phyloP scores from a whole-genome alignment of 2,329 filamentous ascomycete species.

The Penicillium nordicum region DNA sequence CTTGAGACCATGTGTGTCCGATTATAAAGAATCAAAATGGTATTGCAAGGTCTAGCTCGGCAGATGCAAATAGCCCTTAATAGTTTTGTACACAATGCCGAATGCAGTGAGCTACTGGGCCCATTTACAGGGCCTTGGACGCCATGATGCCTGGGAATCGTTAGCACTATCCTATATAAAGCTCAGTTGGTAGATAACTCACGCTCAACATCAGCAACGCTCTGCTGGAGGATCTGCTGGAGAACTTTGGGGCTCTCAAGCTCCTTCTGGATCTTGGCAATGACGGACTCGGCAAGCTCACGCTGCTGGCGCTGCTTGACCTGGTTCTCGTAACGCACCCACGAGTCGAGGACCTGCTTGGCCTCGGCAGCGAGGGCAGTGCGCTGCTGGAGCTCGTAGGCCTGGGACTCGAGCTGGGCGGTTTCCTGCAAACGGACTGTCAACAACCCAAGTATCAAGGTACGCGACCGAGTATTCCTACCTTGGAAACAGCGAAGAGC shows the following conservation, averaged over 20 bases:
- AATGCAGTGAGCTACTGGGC: constrained; percentile 30
- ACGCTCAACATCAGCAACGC: constrained; percentile 95
- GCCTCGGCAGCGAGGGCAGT: constrained; percentile 89
- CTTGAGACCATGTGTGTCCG: neutral
- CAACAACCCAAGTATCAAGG: constrained; percentile 3
- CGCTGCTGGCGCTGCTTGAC: constrained; percentile 98
- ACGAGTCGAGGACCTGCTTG: constrained; percentile 93
- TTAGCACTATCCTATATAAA: constrained; percentile 12
- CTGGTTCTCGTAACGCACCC: constrained; percentile 97
- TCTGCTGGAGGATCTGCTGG: constrained; percentile 97
- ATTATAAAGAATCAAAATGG: constrained; percentile 25
- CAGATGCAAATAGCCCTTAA: constrained; percentile 35
- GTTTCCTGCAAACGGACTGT: constrained; percentile 66
- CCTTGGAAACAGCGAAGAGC: constrained; percentile 97
- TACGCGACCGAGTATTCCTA: constrained; percentile 40
- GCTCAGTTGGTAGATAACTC: constrained; percentile 35
- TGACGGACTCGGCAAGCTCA: constrained; percentile 88
- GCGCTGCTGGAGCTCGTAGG: constrained; percentile 95
- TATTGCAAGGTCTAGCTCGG: constrained; percentile 39
- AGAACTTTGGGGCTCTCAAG: constrained; percentile 95
- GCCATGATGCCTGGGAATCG: constrained; percentile 36
- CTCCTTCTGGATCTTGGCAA: constrained; percentile 98
- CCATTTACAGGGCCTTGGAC: constrained; percentile 40
- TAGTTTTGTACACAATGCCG: constrained; percentile 42
- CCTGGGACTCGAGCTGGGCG: constrained; percentile 89